These are phyloP conservation scores for Fusarium compactum DNA, from an alignment of 2,329 filamentous ascomycete species.

Conservation along the genomic window DNA sequence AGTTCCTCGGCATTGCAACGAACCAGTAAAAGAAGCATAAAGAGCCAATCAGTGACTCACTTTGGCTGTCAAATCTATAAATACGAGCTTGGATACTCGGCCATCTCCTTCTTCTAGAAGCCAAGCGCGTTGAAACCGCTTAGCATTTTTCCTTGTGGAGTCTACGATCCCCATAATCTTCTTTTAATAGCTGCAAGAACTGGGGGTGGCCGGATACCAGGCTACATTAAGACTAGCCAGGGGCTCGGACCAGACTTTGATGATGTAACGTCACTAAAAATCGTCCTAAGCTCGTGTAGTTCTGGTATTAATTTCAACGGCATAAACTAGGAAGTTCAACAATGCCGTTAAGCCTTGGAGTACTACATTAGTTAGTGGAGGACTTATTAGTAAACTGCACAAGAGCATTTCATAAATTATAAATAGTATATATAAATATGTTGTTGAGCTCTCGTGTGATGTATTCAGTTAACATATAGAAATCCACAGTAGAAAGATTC, in stretches of 20 bases:
- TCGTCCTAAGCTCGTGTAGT: not conserved
- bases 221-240: not conserved
- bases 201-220: not conserved
- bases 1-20: not conserved
- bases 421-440: too few species aligned
- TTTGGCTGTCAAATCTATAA: not conserved
- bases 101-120: slow-evolving; percentile 4
- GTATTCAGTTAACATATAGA: too few species aligned
- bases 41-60: too few species aligned
- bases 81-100: slow-evolving; percentile 1
- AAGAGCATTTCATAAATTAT: rapidly evolving
- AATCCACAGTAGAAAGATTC: too few species aligned
- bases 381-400: too few species aligned
- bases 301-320: not conserved
- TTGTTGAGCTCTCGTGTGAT: too few species aligned
- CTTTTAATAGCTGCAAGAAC: slow-evolving; percentile 15
- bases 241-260: not conserved
- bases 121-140: slow-evolving; percentile 1
- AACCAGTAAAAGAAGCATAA: not conserved
- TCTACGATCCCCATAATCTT: not conserved
- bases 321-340: not conserved
- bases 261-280: not conserved
- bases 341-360: not conserved
- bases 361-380: too few species aligned
- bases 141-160: not conserved